Conservation (phyloP, 1,284 basidiomycete species). For the Microbotryum violaceum region DNA sequence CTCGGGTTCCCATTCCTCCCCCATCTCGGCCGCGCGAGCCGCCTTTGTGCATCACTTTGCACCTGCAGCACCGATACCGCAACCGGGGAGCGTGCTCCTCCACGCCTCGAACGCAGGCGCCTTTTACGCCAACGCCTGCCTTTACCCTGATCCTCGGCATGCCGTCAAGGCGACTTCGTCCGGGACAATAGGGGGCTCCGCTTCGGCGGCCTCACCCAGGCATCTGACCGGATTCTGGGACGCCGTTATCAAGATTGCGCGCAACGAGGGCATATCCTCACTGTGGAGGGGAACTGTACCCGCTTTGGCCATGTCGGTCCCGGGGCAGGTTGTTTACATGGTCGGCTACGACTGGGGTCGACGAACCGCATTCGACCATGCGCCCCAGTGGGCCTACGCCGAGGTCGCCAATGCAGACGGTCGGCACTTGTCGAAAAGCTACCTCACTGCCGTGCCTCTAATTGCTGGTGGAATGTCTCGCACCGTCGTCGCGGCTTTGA, state of each 20-base stretch:
- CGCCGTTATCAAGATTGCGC: constrained; percentile 31
- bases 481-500: constrained; percentile 66
- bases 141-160: constrained; percentile 2
- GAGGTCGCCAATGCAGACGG: constrained; percentile 41
- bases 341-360: constrained; percentile 88
- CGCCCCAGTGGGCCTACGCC: constrained; percentile 15
- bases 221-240: constrained; percentile 30
- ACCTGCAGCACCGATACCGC: constrained; percentile 3
- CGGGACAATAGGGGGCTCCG: not conserved
- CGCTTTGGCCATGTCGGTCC: constrained; percentile 75
- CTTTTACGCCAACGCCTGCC: constrained; percentile 6
- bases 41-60: constrained; percentile 3
- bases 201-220: not conserved
- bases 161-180: not conserved
- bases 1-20: constrained; percentile 1
- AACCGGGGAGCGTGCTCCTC: constrained; percentile 26
- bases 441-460: constrained; percentile 59
- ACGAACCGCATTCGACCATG: constrained; percentile 36
- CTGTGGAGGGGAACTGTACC: constrained; percentile 36
- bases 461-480: constrained; percentile 75
- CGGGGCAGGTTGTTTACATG: constrained; percentile 90
- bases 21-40: constrained; percentile 3
- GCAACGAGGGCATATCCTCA: constrained; percentile 30
- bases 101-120: constrained; percentile 5
- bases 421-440: constrained; percentile 37